Conservation (phyloP, 306 rosid genomes). For the Quillaja saponaria region DNA sequence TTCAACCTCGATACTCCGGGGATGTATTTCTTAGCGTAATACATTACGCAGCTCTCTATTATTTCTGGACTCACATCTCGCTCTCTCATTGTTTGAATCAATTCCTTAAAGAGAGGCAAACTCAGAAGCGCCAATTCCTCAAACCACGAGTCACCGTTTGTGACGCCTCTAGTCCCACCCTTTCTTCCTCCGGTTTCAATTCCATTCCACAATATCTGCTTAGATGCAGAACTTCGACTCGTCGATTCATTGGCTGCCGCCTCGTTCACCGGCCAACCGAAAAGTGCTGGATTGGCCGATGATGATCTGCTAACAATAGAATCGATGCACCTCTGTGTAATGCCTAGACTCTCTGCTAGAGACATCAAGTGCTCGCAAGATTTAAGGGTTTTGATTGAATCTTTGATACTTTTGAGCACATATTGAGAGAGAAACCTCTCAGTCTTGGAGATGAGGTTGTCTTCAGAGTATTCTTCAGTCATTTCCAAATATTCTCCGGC, state of each 20-base stretch:
- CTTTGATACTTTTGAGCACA: conserved; percentile 69
- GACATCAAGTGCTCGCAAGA: conserved; percentile 74
- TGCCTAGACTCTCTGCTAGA: conserved; percentile 59
- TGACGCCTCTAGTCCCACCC: conserved; percentile 28
- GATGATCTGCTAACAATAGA: conserved; percentile 64
- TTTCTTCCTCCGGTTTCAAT: conserved; percentile 60
- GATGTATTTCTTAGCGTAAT: conserved; percentile 78
- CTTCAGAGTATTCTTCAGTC: conserved; percentile 87
- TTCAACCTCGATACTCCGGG: conserved; percentile 78
- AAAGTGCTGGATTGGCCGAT: conserved; percentile 65
- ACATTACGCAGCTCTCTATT: conserved; percentile 73
- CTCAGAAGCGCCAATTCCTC: conserved; percentile 71
- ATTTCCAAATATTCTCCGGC: conserved; percentile 92
- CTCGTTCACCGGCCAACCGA: conserved; percentile 83
- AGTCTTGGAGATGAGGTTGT: conserved; percentile 81
- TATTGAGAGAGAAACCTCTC: conserved; percentile 67
- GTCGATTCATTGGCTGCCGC: conserved; percentile 8
- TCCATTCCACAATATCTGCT: conserved; percentile 68
- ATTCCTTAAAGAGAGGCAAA: conserved; percentile 63
- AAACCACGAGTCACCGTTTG: conserved; percentile 62
- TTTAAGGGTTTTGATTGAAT: conserved; percentile 69
- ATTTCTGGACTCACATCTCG: conserved; percentile 59
- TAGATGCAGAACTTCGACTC: conserved; percentile 42
- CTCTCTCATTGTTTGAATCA: conserved; percentile 61
- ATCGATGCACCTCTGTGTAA: conserved; percentile 67